Base-by-base conservation (phyloP, 257 asterid species). In the Nicotiana paniculata region DNA sequence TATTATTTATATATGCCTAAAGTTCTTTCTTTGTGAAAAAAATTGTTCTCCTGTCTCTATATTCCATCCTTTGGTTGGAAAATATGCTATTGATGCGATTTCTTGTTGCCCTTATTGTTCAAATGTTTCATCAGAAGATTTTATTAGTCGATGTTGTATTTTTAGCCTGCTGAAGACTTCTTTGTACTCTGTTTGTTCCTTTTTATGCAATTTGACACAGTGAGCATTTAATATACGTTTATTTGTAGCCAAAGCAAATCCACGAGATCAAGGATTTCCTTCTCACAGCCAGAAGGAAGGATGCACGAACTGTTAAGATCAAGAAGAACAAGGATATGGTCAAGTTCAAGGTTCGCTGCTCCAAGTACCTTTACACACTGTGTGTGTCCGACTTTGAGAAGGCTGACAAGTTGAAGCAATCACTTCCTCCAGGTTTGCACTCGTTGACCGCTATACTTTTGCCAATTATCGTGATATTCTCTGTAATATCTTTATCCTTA, bases 331-430 rank as follows among this genome's bases (percentile, higher is more conserved):
- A 83, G 46, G 84, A 86, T 81, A 81, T 81, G 32, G 88, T 85
- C 62, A 85, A 85, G 53, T 85, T 85, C 86, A 85, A 85, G 84
- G 88, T 85, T 32, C 82, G 86, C 43, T 85, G 88, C 58, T 85
- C 88, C 66, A 85, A 80, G 70, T 85, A 85, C 80, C 88, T 85
- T 13, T 85, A 85, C 88, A 85, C 88, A 0, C 82, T 85, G 0
- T 82, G 84, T 32, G 88, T 85, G 24, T 74, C 77, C 0, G 88
- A 85, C 86, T 79, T 81, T 3, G 88, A 85, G 82, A 85, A 85
- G 86, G 88, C 88, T 46, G 88, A 85, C 81, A 85, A 85, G 84
- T 58, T 85, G 82, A 85, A 85, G 84, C 88, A 85, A n/a, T 85
- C 88, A 30, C 88, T 85, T 57, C 88, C 88, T 18, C 88, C 88